These are phyloP conservation scores for Boletus mariae DNA, from an alignment of 1,284 basidiomycete species.

Conservation along the genomic window DNA sequence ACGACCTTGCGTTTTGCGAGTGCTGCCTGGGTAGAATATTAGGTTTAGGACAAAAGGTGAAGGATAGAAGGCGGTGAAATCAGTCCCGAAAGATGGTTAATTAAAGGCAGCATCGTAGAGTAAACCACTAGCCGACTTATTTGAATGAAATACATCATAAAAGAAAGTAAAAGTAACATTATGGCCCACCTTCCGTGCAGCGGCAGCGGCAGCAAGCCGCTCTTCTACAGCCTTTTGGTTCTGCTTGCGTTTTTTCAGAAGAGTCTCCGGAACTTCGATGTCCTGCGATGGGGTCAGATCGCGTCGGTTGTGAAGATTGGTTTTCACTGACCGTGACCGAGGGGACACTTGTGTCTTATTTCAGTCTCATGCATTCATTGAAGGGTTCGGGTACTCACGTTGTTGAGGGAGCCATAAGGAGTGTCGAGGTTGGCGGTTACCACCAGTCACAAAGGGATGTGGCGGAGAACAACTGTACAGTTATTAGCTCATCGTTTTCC, in stretches of 20 bases:
- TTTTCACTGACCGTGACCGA: slow-evolving; percentile 60
- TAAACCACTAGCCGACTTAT: slow-evolving; percentile 61
- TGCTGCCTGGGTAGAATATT: slow-evolving; percentile 55
- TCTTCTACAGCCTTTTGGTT: slow-evolving; percentile 98
- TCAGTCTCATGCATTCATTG: slow-evolving; percentile 12
- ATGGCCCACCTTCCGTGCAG: slow-evolving; percentile 88
- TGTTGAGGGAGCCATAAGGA: slow-evolving; percentile 62
- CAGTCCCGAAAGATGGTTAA: slow-evolving; percentile 99
- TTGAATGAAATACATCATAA: slow-evolving; percentile 82
- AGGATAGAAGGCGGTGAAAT: slow-evolving; percentile 25
- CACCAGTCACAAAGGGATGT: slow-evolving; percentile 7
- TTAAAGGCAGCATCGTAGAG: slow-evolving; percentile 73
- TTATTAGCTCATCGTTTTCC: slow-evolving; percentile 26
- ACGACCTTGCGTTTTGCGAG: slow-evolving; percentile 94
- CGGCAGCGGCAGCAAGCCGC: slow-evolving; percentile 80
- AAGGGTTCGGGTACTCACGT: slow-evolving; percentile 47
- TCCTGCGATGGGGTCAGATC: slow-evolving; percentile 46
- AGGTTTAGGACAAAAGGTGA: slow-evolving; percentile 1
- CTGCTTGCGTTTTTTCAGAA: slow-evolving; percentile 99
- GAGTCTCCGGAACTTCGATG: slow-evolving; percentile 95
- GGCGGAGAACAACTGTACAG: slow-evolving; percentile 34
- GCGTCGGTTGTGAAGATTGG: slow-evolving; percentile 14
- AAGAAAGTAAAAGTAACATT: slow-evolving; percentile 14
- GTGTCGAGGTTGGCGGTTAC: slow-evolving; percentile 42
- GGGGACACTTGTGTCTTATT: slow-evolving; percentile 48